These are phyloP conservation scores for Populus davidiana DNA, from an alignment of 345 rosid species.

Conservation along the genomic window DNA sequence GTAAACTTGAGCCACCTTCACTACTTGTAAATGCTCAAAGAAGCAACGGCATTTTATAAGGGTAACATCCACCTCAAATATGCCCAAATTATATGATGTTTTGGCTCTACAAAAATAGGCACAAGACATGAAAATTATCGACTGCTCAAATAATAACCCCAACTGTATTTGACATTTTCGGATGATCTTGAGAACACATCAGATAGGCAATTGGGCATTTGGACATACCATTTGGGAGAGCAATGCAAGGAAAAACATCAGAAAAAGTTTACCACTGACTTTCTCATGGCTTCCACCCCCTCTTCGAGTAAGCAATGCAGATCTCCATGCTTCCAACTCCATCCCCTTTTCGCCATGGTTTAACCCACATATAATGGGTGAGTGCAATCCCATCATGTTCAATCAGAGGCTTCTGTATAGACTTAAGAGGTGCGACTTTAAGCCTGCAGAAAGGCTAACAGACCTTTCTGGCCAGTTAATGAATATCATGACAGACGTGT, in stretches of 20 bases:
- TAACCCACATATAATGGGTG: not conserved
- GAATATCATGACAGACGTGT: not conserved
- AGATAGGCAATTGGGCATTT: not conserved
- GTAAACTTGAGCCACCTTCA: too few species aligned
- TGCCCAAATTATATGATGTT: too few species aligned
- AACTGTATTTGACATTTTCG: too few species aligned
- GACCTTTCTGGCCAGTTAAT: not conserved
- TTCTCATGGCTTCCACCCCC: not conserved
- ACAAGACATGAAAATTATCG: too few species aligned
- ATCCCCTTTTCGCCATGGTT: too few species aligned
- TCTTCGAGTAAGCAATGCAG: not conserved
- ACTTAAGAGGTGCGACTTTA: not conserved
- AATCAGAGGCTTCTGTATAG: not conserved
- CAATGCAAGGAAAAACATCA: not conserved
- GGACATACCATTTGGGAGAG: not conserved
- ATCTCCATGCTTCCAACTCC: not conserved
- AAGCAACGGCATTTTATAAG: too few species aligned
- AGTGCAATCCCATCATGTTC: not conserved
- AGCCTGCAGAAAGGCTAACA: not conserved
- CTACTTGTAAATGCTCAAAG: too few species aligned
- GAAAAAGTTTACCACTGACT: not conserved
- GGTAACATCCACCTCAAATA: too few species aligned
- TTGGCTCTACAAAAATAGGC: too few species aligned
- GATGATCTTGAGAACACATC: not conserved
- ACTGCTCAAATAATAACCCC: too few species aligned